Conservation (phyloP, 2,329 filamentous ascomycete genomes). For the Neonectria ditissima region DNA sequence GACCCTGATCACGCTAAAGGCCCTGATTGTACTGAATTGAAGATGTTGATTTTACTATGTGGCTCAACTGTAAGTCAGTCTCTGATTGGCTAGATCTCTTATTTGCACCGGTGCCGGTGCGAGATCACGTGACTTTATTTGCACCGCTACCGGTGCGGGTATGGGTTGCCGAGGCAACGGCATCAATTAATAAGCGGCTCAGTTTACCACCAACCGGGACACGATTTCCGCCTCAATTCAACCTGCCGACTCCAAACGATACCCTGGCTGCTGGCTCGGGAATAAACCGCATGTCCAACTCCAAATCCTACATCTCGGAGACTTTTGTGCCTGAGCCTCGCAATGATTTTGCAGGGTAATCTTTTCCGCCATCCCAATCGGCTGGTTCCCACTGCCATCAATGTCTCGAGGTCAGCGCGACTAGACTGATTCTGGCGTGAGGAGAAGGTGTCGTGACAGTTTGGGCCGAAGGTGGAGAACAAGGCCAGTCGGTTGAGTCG, state of each 20-base stretch:
- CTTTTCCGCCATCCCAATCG: conserved; percentile 22
- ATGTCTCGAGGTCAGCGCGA: conserved; percentile 12
- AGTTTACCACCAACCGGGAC: neutral
- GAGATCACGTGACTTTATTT: too few relatives aligned
- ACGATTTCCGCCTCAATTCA: neutral
- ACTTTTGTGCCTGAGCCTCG: too few relatives aligned
- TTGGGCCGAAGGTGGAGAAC: neutral
- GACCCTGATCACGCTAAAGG: too few relatives aligned
- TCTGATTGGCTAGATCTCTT: too few relatives aligned
- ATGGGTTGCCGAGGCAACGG: too few relatives aligned
- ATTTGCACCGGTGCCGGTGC: too few relatives aligned
- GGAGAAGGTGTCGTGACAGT: conserved; percentile 3
- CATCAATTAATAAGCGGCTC: too few relatives aligned
- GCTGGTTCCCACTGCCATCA: conserved; percentile 14
- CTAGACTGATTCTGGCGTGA: conserved; percentile 17
- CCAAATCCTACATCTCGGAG: neutral
- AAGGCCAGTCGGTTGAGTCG: conserved; percentile 1
- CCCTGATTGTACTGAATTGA: too few relatives aligned
- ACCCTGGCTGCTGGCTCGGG: conserved; percentile 13
- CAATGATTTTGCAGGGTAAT: too few relatives aligned
- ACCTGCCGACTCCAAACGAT: neutral
- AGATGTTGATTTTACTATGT: too few relatives aligned
- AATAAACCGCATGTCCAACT: conserved; percentile 15
- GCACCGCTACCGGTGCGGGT: too few relatives aligned
- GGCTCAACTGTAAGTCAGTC: too few relatives aligned